phyloP scores from a whole-genome alignment of 305 asterid species.

The Lippia alba region DNA sequence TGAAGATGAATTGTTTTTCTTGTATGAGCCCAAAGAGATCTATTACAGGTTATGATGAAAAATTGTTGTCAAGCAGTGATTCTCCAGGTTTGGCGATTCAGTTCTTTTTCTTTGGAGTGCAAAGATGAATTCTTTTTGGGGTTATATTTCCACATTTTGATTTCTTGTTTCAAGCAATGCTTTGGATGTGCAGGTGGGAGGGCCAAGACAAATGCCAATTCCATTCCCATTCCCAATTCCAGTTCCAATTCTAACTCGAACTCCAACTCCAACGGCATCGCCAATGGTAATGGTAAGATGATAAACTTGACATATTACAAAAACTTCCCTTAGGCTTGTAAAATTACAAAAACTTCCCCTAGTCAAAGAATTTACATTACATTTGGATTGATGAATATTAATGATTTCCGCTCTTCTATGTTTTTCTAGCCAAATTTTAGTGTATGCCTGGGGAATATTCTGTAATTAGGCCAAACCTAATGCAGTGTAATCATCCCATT shows the following conservation, averaged over 20 bases:
- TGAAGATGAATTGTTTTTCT: conserved; percentile 70
- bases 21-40: conserved; percentile 56
- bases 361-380: too few species aligned
- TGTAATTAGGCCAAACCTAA: too few species aligned
- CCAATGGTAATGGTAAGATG: conserved; percentile 43
- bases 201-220: conserved; percentile 31
- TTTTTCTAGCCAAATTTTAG: too few species aligned
- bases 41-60: conserved; percentile 58
- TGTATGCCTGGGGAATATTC: too few species aligned
- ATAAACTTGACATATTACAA: neutral
- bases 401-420: too few species aligned
- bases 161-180: conserved; percentile 1
- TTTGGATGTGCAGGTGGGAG: conserved; percentile 40
- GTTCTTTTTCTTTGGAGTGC: neutral
- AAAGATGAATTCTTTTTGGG: neutral
- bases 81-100: conserved; percentile 50
- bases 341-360: too few species aligned
- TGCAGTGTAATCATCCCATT: too few species aligned
- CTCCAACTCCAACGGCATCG: neutral
- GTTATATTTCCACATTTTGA: too few species aligned
- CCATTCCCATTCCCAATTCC: too few species aligned
- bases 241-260: too few species aligned
- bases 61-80: conserved; percentile 37
- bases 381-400: too few species aligned
- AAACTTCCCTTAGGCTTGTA: too few species aligned